phyloP scores from a whole-genome alignment of 306 rosid species.

The Quercus rubra region DNA sequence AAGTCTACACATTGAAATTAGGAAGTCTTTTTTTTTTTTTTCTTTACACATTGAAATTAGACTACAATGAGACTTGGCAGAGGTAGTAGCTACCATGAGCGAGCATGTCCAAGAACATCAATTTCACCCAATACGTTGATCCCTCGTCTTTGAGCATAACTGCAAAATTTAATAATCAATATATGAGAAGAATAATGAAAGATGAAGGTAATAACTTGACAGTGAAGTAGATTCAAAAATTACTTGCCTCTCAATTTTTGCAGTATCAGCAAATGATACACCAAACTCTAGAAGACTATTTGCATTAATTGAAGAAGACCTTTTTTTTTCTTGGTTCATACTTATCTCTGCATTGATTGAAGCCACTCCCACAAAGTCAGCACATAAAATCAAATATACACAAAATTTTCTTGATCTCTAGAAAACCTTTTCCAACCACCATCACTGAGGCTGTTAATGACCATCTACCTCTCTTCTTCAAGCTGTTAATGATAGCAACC shows the following conservation, averaged over 20 bases:
- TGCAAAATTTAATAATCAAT: not conserved
- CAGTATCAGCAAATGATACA: conserved; percentile 22
- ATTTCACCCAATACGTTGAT: conserved; percentile 40
- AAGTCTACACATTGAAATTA: too few relatives aligned
- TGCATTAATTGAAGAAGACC: not conserved
- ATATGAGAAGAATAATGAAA: not conserved
- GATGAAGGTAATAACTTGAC: not conserved
- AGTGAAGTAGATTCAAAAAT: not conserved
- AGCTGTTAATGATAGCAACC: not conserved
- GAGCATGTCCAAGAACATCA: conserved; percentile 48
- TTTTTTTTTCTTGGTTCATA: not conserved
- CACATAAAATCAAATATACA: not conserved
- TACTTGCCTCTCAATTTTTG: conserved; percentile 36
- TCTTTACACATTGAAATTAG: not conserved
- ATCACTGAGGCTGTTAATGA: not conserved
- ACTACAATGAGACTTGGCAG: not conserved
- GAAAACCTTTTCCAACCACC: not conserved
- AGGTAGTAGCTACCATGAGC: conserved; percentile 27
- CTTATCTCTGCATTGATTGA: not conserved
- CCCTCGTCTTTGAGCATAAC: conserved; percentile 39
- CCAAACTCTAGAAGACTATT: not conserved
- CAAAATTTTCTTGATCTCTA: not conserved
- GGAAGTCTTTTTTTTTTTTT: not conserved
- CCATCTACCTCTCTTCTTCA: not conserved
- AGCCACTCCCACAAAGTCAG: not conserved